Evolutionary conservation across 495 filamentous ascomycete genomes (phyloP).

Genomic region (Staphylotrichum longicolle): DNA sequence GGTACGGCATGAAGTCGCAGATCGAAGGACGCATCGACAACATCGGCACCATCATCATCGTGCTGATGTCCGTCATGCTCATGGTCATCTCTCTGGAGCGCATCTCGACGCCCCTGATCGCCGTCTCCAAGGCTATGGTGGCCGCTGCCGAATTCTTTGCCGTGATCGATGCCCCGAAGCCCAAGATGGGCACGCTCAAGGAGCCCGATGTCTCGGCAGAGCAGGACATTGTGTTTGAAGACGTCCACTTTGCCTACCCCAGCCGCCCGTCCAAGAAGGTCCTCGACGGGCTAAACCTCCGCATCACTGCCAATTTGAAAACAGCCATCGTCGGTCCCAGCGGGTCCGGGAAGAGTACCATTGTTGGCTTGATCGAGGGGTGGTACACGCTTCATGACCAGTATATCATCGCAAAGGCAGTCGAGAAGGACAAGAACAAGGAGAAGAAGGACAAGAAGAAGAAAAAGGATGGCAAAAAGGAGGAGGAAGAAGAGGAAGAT

Average conservation of each 20-base stretch:
- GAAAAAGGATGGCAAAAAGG: slow-evolving; percentile 32
- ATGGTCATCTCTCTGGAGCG: slow-evolving; percentile 52
- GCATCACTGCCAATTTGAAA: slow-evolving; percentile 71
- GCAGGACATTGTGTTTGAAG: slow-evolving; percentile 57
- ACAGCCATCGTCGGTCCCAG: slow-evolving; percentile 87
- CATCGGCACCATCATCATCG: slow-evolving; percentile 50
- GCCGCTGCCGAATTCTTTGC: slow-evolving; percentile 57
- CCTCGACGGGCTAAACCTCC: slow-evolving; percentile 53
- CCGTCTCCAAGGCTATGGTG: slow-evolving; percentile 52
- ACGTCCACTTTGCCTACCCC: slow-evolving; percentile 67
- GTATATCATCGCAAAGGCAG: slow-evolving; percentile 47
- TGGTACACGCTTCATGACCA: slow-evolving; percentile 76
- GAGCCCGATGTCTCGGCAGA: slow-evolving; percentile 46
- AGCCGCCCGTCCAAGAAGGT: slow-evolving; percentile 63
- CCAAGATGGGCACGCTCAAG: slow-evolving; percentile 43
- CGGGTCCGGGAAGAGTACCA: slow-evolving; percentile 85
- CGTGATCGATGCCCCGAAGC: slow-evolving; percentile 55
- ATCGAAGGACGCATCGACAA: slow-evolving; percentile 40
- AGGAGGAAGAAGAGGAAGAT: slow-evolving; percentile 30
- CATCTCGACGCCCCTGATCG: slow-evolving; percentile 52
- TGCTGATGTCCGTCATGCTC: slow-evolving; percentile 57
- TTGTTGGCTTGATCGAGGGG: slow-evolving; percentile 84
- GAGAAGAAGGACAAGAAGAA: slow-evolving; percentile 41
- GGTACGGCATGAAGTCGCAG: slow-evolving; percentile 50
- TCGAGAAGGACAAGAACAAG: slow-evolving; percentile 46